Conservation (phyloP, 257 asterid genomes). For the Solanum chiquidenum region DNA sequence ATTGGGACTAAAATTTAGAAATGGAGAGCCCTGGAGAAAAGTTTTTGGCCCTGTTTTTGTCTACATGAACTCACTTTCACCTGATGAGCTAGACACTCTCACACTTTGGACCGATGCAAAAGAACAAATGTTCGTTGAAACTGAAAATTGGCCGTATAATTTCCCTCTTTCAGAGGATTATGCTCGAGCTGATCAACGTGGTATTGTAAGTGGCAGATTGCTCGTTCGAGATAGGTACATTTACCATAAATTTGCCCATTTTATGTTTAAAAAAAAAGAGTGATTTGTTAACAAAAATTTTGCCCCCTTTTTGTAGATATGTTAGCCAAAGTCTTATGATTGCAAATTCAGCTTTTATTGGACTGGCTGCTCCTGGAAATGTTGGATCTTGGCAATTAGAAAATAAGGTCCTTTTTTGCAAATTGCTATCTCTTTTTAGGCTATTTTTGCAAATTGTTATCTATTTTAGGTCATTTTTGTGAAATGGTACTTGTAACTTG, state of each 20-base stretch:
- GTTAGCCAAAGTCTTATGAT: conserved; percentile 29
- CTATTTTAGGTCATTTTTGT: not conserved
- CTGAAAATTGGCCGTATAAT: conserved; percentile 63
- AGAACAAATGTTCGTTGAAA: conserved; percentile 61
- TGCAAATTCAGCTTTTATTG: conserved; percentile 57
- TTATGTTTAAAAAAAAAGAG: not conserved
- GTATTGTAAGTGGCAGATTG: conserved; percentile 49
- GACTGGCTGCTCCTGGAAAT: conserved; percentile 72
- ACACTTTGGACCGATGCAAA: conserved; percentile 70
- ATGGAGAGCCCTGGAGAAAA: conserved; percentile 76
- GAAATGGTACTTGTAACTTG: not conserved
- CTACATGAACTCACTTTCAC: conserved; percentile 41
- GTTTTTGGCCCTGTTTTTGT: conserved; percentile 69
- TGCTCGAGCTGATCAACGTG: conserved; percentile 35
- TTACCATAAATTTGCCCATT: not conserved
- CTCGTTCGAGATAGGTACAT: conserved; percentile 52
- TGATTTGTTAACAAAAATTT: too few species aligned
- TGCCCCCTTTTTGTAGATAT: conserved; percentile 11
- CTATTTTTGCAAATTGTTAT: not conserved
- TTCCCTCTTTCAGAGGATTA: conserved; percentile 56
- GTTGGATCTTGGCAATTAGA: conserved; percentile 86
- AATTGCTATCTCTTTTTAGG: not conserved
- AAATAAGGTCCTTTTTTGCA: conserved; percentile 37
- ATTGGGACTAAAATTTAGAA: conserved; percentile 22
- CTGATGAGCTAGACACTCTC: conserved; percentile 23